Evolutionary conservation across 441 rosid species (phyloP), one percentile per base, ranked within the genome.

Genomic region (Heliophila coronopifolia): DNA sequence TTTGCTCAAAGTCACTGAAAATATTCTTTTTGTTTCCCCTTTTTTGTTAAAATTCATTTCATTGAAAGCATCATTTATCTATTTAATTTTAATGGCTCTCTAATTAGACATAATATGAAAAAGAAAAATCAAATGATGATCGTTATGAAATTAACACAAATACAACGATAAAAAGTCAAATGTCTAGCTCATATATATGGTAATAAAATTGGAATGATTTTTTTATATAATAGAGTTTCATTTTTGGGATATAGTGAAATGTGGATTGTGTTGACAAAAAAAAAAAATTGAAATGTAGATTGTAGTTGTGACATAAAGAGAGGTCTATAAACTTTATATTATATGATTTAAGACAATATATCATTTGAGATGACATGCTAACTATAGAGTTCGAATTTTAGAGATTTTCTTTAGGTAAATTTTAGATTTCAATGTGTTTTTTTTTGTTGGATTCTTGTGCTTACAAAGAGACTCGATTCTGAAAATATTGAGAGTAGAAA

Each of bases 1-100:
- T 43, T 53, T 61, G 0, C 35, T 45, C 22, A 52, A 61, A 61
- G 66, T 61, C 59, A 14, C 20, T 44, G 50, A 11, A 61, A 52
- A 61, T 54, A 61, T 61, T 61, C 67, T 52, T 45, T 20, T 30
- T 52, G 67, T 44, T 54, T 53, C 60, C 49, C 15, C 49, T 44
- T 52, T 61, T 42, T 26, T 10, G 50, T 50, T 18, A 5, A 5
- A 23, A 11, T 13, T 22, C 15, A 26, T n/a, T 61, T 53, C 45
- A 14, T 9, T 52, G 11, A 53, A 61, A 28, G 59, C 47, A 61
- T 44, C 15, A 8, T 52, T 43, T 52, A 30, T 39, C 37, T 20
- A n/a, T n/a, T n/a, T n/a, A n/a, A 26, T 20, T 6, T 32, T 24
- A 10, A 9, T 25, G 17, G 44, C 7, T 44, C 19, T 10, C 16